Base-by-base conservation (phyloP, 495 filamentous ascomycete species). In the Xylaria nigripes region DNA sequence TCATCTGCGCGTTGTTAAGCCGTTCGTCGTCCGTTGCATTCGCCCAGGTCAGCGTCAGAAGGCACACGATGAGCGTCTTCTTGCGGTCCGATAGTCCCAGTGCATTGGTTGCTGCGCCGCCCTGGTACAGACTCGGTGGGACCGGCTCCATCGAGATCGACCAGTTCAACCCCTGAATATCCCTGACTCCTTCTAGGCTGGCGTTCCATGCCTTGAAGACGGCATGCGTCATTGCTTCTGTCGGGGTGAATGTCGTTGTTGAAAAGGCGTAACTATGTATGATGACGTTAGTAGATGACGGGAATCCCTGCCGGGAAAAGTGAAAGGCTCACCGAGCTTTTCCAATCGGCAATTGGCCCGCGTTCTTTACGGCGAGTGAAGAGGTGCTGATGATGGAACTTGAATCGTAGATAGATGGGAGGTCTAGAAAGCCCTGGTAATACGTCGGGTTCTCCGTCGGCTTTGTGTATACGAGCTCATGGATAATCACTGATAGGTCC, bases 141-240 rank as follows among this genome's bases (percentile, higher is more conserved):
- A 80, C 70, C 15, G 76, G 76, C 58, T 79, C 75, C 50, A 74
- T 67, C n/a, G n/a, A n/a, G n/a, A n/a, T n/a, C n/a, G n/a, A n/a
- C n/a, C n/a, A n/a, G 51, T 70, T 70, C 9, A 77, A 57, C 13
- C 27, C 51, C 58, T 60, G 9, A 48, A 44, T 13, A 64, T 46
- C 2, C 50, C 60, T 19, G 47, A 36, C 38, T 48, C 24, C 30
- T 49, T 40, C 41, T 50, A 51, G 23, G 59, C 30, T 30, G 19
- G 7, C 21, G 51, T 50, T 19, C 16, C 45, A 38, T 12, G 23
- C 43, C 32, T 53, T 55, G 42, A 61, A 49, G 22, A 56, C 50
- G 27, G 25, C 54, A 36, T 57, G 56, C 12, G 56, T 49, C 49
- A 60, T 57, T 36, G 48, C 40, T 30, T 54, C 22, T 4, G 29